A percentile compares a stretch with the other conserved stretches of the same genome.
phyloP scores from a whole-genome alignment of 2,329 filamentous ascomycete species.

The Pyrenophora teres region DNA sequence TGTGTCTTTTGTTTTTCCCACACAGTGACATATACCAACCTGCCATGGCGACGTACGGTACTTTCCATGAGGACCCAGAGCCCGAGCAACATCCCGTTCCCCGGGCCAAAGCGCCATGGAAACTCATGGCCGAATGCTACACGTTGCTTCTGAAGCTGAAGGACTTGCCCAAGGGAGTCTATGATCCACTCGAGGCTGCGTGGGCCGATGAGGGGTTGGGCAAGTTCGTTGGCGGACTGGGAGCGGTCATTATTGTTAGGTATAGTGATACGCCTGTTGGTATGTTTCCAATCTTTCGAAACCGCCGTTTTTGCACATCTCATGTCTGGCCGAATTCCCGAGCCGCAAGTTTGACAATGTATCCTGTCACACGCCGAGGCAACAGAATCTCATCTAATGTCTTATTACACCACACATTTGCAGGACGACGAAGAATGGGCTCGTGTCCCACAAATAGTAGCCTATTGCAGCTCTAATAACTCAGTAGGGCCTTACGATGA shows the following conservation, averaged over 20 bases:
- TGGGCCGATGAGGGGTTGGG: constrained; percentile 24
- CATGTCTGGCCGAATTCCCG: too few species aligned
- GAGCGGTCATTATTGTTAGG: constrained; percentile 34
- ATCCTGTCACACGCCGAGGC: background rate
- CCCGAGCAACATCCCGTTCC: constrained; percentile 26
- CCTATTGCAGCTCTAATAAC: background rate
- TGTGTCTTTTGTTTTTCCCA: background rate
- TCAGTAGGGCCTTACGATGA: constrained; percentile 39
- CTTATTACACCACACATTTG: too few species aligned
- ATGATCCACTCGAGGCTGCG: constrained; percentile 31
- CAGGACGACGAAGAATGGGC: too few species aligned
- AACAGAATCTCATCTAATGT: too few species aligned
- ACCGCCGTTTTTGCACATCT: background rate
- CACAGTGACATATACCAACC: background rate
- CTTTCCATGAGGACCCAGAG: constrained; percentile 3
- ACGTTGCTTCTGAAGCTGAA: constrained; percentile 31
- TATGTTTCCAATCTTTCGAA: constrained; percentile 19
- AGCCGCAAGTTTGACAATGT: too few species aligned
- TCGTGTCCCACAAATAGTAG: too few species aligned
- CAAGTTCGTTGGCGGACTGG: constrained; percentile 34
- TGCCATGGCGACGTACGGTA: background rate
- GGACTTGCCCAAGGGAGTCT: constrained; percentile 30
- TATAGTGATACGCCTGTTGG: constrained; percentile 41
- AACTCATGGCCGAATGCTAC: constrained; percentile 31
- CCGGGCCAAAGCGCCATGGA: constrained; percentile 32